Evolutionary conservation across 2,329 filamentous ascomycete species (phyloP), one percentile per base, ranked within the genome.

Genomic region (Penicillium sp.): DNA sequence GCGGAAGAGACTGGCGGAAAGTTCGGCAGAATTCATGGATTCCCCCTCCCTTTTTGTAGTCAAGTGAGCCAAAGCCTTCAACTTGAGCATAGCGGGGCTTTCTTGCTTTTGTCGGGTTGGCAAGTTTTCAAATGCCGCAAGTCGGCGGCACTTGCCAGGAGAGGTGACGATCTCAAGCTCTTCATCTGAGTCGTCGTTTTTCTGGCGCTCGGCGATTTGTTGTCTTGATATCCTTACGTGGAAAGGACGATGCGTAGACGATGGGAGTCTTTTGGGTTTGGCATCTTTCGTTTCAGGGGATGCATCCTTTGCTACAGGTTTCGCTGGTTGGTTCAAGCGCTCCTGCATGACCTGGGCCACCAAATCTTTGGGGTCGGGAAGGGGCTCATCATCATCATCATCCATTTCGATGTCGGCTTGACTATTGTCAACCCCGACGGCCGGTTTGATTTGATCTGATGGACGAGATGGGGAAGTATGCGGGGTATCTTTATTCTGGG

Each of bases 1-100:
- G 60, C 85, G 83, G 36, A 88, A 80, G 7, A 97, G 77, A 32
- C 79, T 82, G 9, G 81, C 76, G 43, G 92, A 86, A 50, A 96
- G 81, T 61, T 94, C 86, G 27, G 81, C 83, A 0, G 81, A 78
- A 7, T 85, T 91, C 79, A 96, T 89, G 8, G 80, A 43, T 75
- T 76, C 55, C 78, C 81, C 68, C 62, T 65, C 34, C 34, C 68
- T 79, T 76, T 65, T 71, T 73, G 81, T 47, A 83, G 87, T 81
- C 21, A 94, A 73, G 57, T 91, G 86, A 2, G 91, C 91, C 13
- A 96, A 83, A 53, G 85, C 83, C 55, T 88, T 88, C n/a, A 94
- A 78, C 14, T 82, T 83, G 24, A 87, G 81, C 56, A 93, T 77
- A 0, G 88, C 85, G 24, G 80, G 48, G 5, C 69, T 63, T 63